Conservation (phyloP, 1,284 basidiomycete genomes). For the Cystobasidium pallidum region DNA sequence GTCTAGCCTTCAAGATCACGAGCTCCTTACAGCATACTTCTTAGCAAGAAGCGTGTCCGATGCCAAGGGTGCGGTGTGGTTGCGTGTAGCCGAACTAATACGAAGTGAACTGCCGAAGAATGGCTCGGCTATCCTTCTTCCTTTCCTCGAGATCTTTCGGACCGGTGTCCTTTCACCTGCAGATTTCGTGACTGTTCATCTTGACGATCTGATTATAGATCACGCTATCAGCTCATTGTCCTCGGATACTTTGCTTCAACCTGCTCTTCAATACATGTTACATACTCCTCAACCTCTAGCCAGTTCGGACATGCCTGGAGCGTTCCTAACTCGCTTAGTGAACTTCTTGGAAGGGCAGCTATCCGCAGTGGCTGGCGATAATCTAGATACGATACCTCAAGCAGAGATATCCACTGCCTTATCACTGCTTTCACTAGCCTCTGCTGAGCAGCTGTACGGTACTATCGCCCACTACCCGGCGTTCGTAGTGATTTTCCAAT, state of each 20-base stretch:
- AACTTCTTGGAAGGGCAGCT: slow-evolving; percentile 8
- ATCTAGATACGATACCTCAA: neutral
- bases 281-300: slow-evolving; percentile 6
- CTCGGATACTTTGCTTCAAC: neutral
- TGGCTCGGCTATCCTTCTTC: neutral
- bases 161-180: neutral
- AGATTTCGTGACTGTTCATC: neutral
- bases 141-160: slow-evolving; percentile 9
- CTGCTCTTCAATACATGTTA: neutral
- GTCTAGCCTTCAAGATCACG: neutral
- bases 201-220: neutral
- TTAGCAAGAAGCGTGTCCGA: neutral
- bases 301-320: neutral
- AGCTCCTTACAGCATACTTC: slow-evolving; percentile 8
- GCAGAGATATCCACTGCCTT: neutral
- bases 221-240: neutral
- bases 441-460: neutral
- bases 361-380: neutral
- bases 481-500: slow-evolving; percentile 21
- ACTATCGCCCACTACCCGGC: neutral
- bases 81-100: neutral
- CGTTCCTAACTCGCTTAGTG: neutral
- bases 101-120: neutral
- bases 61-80: slow-evolving; percentile 5
- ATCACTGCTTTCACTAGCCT: neutral